Evolutionary conservation across 805 yeast genomes (phyloP).

Genomic region (Osmozyma mogii): DNA sequence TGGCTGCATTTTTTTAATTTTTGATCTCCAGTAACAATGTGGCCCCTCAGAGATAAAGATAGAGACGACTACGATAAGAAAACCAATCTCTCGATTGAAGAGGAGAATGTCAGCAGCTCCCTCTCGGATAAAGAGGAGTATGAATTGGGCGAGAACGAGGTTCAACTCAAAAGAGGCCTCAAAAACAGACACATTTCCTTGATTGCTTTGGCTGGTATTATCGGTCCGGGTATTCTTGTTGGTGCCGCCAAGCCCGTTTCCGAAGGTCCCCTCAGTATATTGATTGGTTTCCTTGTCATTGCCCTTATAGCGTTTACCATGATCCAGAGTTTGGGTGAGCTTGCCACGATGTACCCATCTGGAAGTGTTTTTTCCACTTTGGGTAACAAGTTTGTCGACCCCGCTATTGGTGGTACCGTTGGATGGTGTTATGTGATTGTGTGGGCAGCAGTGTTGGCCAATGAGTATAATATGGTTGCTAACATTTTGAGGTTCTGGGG

Average conservation of each 20-base stretch:
- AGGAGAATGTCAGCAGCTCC: no score
- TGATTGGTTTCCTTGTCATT: conserved; percentile 44
- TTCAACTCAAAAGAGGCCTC: conserved; percentile 40
- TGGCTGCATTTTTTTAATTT: no score
- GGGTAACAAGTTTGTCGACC: conserved; percentile 44
- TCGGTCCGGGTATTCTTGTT: conserved; percentile 53
- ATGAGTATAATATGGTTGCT: conserved; percentile 48
- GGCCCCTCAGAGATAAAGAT: no score
- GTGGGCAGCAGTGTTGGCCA: conserved; percentile 49
- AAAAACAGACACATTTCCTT: conserved; percentile 45
- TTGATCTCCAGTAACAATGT: no score
- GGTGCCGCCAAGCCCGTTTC: conserved; percentile 46
- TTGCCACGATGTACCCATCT: conserved; percentile 46
- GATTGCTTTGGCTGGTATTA: conserved; percentile 49
- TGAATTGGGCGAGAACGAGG: no score
- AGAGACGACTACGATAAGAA: no score
- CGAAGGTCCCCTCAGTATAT: conserved; percentile 45
- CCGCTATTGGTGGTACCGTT: conserved; percentile 50
- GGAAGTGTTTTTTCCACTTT: conserved; percentile 45
- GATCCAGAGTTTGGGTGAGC: conserved; percentile 50
- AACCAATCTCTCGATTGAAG: no score
- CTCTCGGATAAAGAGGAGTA: no score
- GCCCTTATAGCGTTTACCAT: conserved; percentile 46
- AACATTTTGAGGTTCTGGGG: conserved; percentile 44
- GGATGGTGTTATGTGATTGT: conserved; percentile 47